Conservation (phyloP, 495 filamentous ascomycete genomes). For the Cairneyella variabilis region DNA sequence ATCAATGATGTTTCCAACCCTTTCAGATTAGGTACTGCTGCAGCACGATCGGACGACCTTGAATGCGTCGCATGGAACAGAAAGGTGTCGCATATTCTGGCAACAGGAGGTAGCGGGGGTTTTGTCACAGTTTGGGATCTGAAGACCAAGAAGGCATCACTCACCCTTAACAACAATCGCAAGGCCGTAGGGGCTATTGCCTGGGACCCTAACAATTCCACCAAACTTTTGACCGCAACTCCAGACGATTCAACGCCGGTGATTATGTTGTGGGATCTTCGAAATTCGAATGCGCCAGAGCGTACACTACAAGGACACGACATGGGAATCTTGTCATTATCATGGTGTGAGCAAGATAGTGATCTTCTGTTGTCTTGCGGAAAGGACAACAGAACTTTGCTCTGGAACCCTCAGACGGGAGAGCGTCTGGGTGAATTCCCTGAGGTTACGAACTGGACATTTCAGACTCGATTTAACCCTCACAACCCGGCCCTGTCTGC, state of each 20-base stretch:
- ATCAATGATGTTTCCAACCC: slow-evolving; percentile 83
- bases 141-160: slow-evolving; percentile 91
- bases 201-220: slow-evolving; percentile 94
- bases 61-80: slow-evolving; percentile 98
- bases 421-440: slow-evolving; percentile 87
- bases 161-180: slow-evolving; percentile 92
- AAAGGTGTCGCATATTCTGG: slow-evolving; percentile 93
- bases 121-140: slow-evolving; percentile 99
- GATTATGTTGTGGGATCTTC: slow-evolving; percentile 89
- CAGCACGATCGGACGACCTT: slow-evolving; percentile 87
- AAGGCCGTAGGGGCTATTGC: slow-evolving; percentile 94
- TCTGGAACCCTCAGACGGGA: slow-evolving; percentile 94
- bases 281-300: slow-evolving; percentile 95
- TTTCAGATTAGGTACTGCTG: slow-evolving; percentile 81
- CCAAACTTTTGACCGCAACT: slow-evolving; percentile 89
- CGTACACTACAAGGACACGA: slow-evolving; percentile 84
- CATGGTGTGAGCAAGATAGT: slow-evolving; percentile 92
- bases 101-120: slow-evolving; percentile 88
- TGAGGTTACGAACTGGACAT: slow-evolving; percentile 97
- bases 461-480: slow-evolving; percentile 92
- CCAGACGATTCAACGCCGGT: slow-evolving; percentile 84
- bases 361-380: slow-evolving; percentile 91
- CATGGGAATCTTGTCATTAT: slow-evolving; percentile 86
- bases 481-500: slow-evolving; percentile 86
- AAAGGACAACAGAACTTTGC: slow-evolving; percentile 92